Evolutionary conservation across 148 eudicot genomes (phyloP), one percentile per base, ranked within the genome.

Genomic region (Persicaria maculosa): DNA sequence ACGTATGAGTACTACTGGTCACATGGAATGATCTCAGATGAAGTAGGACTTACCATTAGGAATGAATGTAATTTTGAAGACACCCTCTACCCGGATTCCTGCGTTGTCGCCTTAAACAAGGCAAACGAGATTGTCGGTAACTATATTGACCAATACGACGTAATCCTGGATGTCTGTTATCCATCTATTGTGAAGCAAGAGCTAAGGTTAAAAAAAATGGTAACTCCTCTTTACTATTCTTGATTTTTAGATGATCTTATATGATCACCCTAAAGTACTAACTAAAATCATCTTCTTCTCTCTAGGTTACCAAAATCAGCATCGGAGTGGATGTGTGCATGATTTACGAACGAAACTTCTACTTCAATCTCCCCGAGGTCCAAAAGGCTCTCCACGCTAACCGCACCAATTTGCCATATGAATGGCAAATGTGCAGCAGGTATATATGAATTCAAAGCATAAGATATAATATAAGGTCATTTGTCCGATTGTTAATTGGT

Each of bases 21-120:
- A 44, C 98, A 94, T 74, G 97, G 98, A 55, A 91, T 94, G 97
- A 94, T 94, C 70, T 94, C 98, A 6, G 98, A 94, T 71, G 98
- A 94, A 82, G 36, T 87, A 44, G 92, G 92, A 45, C 92, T 90
- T 22, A 64, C 92, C 67, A 86, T 94, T 79, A 92, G 83, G 87
- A 88, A 83, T 48, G 84, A 94, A 45, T 94, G 98, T 75, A 72
- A 90, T 71, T 94, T 94, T 71, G 87, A 87, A 22, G 96, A 94
- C 79, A 90, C 92, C 73, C 88, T 83, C 19, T 91, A 81, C 74
- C 52, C 81, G 3, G 77, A 79, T 79, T 73, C 87, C 31, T 94
- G 98, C 79, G 84, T 85, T 81, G 25, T 83, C 0, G 97, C 96
- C 44, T 75, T 90, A 17, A 73, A 81, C n/a, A 59, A 84, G 83